Conservation (phyloP, 129 eudicot species). For the Saposhnikovia divaricata region DNA sequence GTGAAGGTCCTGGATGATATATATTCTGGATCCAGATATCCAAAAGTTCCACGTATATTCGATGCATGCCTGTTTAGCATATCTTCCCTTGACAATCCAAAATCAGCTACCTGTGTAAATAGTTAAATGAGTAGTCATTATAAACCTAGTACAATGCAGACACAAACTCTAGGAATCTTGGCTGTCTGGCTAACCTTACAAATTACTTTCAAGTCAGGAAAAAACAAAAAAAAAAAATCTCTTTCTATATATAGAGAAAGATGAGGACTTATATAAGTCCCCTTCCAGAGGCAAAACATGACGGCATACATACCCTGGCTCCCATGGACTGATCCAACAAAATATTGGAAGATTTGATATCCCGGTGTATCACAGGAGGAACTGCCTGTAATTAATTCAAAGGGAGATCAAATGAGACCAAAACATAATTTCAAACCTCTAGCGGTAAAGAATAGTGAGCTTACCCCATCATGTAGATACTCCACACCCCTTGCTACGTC, state of each 20-base stretch:
- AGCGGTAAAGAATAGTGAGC: slow-evolving; percentile 10
- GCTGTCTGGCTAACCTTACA: not conserved
- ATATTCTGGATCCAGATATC: slow-evolving; percentile 97
- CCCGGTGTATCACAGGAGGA: slow-evolving; percentile 97
- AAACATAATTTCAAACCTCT: not conserved
- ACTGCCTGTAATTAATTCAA: slow-evolving; percentile 53
- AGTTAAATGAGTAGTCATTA: slow-evolving; percentile 11
- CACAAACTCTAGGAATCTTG: not conserved
- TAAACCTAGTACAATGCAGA: not conserved
- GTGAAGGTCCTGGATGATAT: slow-evolving; percentile 86
- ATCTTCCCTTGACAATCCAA: slow-evolving; percentile 97
- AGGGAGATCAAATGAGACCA: slow-evolving; percentile 7
- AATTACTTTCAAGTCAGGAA: not conserved
- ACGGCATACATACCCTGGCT: slow-evolving; percentile 61
- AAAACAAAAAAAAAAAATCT: no score
- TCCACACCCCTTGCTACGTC: slow-evolving; percentile 96
- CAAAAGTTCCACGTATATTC: slow-evolving; percentile 84
- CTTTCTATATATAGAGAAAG: not conserved
- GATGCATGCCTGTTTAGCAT: slow-evolving; percentile 64
- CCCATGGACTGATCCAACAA: slow-evolving; percentile 90
- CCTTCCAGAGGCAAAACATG: not conserved
- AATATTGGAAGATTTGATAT: slow-evolving; percentile 90
- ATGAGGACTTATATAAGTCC: not conserved
- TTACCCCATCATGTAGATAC: slow-evolving; percentile 99
- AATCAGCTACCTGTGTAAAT: slow-evolving; percentile 72